Conservation (phyloP, 495 filamentous ascomycete species). For the Bathelium albidoporum region DNA sequence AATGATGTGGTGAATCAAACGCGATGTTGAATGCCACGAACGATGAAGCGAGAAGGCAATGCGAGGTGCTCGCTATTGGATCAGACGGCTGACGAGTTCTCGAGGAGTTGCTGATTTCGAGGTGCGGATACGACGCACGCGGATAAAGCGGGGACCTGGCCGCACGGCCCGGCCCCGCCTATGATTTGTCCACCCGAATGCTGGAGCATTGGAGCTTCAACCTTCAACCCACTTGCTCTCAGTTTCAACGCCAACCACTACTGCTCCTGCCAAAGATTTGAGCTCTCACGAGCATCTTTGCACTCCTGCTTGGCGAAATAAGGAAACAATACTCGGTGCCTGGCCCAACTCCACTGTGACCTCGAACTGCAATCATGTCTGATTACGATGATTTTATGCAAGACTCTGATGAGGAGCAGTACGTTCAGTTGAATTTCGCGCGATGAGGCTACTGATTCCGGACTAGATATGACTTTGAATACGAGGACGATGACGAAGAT, state of each 20-base stretch:
- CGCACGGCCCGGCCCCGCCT: not conserved
- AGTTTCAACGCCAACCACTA: no score
- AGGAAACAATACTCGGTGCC: not conserved
- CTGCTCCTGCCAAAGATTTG: no score
- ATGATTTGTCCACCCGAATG: not conserved
- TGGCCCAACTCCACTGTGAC: not conserved
- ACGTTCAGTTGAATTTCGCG: slow-evolving; percentile 22
- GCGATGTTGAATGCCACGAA: not conserved
- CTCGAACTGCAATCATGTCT: slow-evolving; percentile 55
- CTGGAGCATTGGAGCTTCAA: not conserved
- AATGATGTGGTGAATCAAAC: not conserved
- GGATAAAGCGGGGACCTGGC: not conserved
- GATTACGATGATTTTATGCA: slow-evolving; percentile 99
- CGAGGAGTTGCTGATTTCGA: not conserved
- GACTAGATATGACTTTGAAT: slow-evolving; percentile 89
- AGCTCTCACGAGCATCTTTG: not conserved
- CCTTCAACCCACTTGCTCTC: not conserved
- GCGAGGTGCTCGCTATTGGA: not conserved
- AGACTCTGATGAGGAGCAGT: slow-evolving; percentile 87
- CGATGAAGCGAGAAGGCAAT: not conserved
- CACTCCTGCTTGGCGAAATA: not conserved
- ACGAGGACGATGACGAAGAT: slow-evolving; percentile 82
- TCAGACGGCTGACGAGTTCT: not conserved
- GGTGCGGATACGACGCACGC: not conserved
- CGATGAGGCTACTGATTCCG: slow-evolving; percentile 7